Percentiles rank a stretch among this genome's conserved stretches.
These are phyloP conservation scores for Zygoascus ofunaensis DNA, from an alignment of 805 yeast genomes.

Conservation along the genomic window DNA sequence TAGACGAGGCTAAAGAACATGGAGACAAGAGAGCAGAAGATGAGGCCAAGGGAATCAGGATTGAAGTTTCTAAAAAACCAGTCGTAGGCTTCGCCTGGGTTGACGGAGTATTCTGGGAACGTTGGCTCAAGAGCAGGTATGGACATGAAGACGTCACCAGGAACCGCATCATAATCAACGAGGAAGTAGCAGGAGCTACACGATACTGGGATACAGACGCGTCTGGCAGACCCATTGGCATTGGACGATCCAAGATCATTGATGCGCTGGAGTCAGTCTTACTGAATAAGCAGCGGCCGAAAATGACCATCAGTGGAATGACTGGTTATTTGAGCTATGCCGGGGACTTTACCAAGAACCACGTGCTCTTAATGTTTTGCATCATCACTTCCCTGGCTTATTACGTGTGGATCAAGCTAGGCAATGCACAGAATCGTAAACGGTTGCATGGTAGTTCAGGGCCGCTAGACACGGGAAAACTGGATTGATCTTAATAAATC, in stretches of 20 bases:
- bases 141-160: conserved; percentile 12
- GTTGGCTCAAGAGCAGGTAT: conserved; percentile 26
- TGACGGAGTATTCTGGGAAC: conserved; percentile 28
- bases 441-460: not conserved
- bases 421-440: too few relatives aligned
- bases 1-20: conserved; percentile 27
- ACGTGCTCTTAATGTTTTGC: not conserved
- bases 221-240: conserved; percentile 18
- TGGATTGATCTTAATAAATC: not conserved
- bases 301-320: conserved; percentile 6
- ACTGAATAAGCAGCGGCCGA: conserved; percentile 9
- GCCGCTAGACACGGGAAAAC: not conserved
- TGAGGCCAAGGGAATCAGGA: conserved; percentile 22
- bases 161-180: conserved; percentile 22
- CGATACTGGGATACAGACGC: conserved; percentile 25
- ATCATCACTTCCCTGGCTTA: not conserved
- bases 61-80: conserved; percentile 17
- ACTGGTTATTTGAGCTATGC: conserved; percentile 4
- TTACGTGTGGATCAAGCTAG: not conserved
- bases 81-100: conserved; percentile 30
- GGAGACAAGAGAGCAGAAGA: conserved; percentile 26
- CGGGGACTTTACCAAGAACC: not conserved
- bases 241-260: conserved; percentile 18
- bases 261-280: conserved; percentile 15
- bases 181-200: conserved; percentile 17